Evolutionary conservation across 805 yeast species (phyloP).

Genomic region (Zygotorulaspora chibaensis): DNA sequence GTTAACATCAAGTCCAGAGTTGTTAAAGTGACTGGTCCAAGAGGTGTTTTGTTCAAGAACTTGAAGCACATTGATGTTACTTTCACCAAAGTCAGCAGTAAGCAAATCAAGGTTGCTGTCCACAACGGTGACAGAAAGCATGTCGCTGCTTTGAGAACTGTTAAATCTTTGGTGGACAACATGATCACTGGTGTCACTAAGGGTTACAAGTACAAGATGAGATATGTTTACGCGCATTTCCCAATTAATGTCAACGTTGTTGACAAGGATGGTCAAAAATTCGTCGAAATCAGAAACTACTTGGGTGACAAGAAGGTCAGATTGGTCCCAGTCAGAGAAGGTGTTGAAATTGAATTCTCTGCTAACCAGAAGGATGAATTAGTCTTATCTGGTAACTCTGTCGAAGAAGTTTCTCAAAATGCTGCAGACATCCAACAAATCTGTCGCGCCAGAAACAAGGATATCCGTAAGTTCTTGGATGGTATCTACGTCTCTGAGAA

Average conservation of each 20-base stretch:
- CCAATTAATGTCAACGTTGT: conserved; percentile 96
- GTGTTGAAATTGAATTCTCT: conserved; percentile 82
- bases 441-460: conserved; percentile 99
- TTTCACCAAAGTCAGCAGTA: conserved; percentile 71
- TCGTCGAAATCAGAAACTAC: conserved; percentile 97
- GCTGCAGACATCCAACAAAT: conserved; percentile 98
- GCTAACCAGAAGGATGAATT: conserved; percentile 91
- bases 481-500: conserved; percentile 99
- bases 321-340: conserved; percentile 78
- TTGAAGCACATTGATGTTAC: conserved; percentile 93
- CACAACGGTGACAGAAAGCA: conserved; percentile 99
- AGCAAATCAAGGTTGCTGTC: conserved; percentile 79
- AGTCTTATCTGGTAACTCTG: conserved; percentile 87
- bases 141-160: conserved; percentile 99
- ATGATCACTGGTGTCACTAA: conserved; percentile 97
- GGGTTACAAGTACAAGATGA: conserved; percentile 99
- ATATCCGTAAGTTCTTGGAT: conserved; percentile 99
- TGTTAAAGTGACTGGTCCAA: conserved; percentile 93
- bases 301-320: conserved; percentile 99
- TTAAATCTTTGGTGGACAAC: conserved; percentile 90
- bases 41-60: conserved; percentile 89
- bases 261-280: conserved; percentile 67
- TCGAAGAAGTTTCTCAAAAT: conserved; percentile 95
- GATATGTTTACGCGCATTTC: conserved; percentile 99
- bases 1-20: conserved; percentile 87